Evolutionary conservation across 306 rosid species (phyloP), one percentile per base, ranked within the genome.

Genomic region (Quercus rubra): DNA sequence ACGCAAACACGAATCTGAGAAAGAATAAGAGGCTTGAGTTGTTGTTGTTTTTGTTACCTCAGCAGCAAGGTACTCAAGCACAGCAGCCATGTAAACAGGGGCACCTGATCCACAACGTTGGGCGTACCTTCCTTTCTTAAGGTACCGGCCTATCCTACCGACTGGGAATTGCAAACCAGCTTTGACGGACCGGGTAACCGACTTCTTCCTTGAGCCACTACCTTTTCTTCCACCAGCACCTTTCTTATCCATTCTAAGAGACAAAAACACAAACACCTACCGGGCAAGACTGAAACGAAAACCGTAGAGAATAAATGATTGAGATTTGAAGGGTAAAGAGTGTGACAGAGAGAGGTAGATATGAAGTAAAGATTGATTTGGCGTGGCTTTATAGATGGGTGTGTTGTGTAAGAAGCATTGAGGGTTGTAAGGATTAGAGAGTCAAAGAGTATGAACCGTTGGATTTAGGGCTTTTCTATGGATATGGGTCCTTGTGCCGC

Each of bases 121-220:
- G 1, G 96, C 70, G 35, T 91, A 91, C 10, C 96, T 49, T 0
- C 96, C 96, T 38, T 91, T 86, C 88, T 91, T 91, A 80, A 91
- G 72, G 80, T 87, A 91, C 0, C 96, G 88, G 0, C 93, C 96
- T n/a, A 91, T 87, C n/a, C 96, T 81, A 19, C 96, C 96, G 6
- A 91, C 96, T 11, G 96, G 96, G 33, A 91, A 91, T 46, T 91
- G 96, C 19, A 91, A 89, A 14, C 96, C 96, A 20, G 96, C 91
- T 41, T 82, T 91, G 12, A 85, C 83, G 27, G 96, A 91, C 55
- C 89, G 81, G 0, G 96, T 79, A 13, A 91, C 93, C 0, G 96
- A 74, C 87, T 91, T 91, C 93, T 91, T 91, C 89, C 86, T 91
- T 0, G 96, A 93, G 1, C 96, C 96, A 0, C 93, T 91, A 0